Evolutionary conservation across 2,329 filamentous ascomycete species (phyloP).

Genomic region (Aureobasidium namibiae): DNA sequence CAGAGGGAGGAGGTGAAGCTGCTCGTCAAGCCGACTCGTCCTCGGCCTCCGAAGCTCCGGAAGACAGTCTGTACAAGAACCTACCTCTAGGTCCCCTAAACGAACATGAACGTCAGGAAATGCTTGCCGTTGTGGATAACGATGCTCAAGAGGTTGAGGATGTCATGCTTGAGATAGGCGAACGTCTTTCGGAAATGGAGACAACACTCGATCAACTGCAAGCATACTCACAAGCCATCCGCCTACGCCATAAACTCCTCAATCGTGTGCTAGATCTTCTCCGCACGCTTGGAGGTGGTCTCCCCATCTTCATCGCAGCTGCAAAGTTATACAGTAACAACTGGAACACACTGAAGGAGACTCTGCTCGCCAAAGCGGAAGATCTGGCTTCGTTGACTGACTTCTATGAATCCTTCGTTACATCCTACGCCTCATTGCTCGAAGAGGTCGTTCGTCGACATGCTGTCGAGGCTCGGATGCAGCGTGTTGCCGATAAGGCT

Average conservation of each 20-base stretch:
- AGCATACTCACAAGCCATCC: conserved; percentile 52
- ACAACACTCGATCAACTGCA: conserved; percentile 55
- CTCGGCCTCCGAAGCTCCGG: conserved; percentile 45
- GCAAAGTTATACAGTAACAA: conserved; percentile 53
- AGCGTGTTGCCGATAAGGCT: conserved; percentile 67
- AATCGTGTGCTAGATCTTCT: conserved; percentile 58
- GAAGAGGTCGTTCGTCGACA: conserved; percentile 74
- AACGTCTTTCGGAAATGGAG: conserved; percentile 71
- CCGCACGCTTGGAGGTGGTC: conserved; percentile 56
- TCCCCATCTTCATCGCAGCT: conserved; percentile 57
- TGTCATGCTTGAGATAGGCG: conserved; percentile 60
- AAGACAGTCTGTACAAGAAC: conserved; percentile 53
- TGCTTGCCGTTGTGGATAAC: conserved; percentile 70
- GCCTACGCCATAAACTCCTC: conserved; percentile 49
- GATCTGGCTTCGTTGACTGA: conserved; percentile 69
- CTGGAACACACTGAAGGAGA: conserved; percentile 68
- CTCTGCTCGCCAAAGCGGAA: conserved; percentile 58
- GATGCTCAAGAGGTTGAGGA: conserved; percentile 58
- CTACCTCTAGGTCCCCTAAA: conserved; percentile 54
- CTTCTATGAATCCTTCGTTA: conserved; percentile 83
- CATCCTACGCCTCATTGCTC: conserved; percentile 75
- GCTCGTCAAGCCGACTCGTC: conserved; percentile 28
- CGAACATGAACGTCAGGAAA: conserved; percentile 67
- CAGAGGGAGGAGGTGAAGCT: conserved; percentile 53
- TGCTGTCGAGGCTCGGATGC: conserved; percentile 63